A percentile compares a stretch with the other conserved stretches of the same genome.
Conservation (phyloP, 495 filamentous ascomycete species). For the Podospora bellae-mahoneyi region DNA sequence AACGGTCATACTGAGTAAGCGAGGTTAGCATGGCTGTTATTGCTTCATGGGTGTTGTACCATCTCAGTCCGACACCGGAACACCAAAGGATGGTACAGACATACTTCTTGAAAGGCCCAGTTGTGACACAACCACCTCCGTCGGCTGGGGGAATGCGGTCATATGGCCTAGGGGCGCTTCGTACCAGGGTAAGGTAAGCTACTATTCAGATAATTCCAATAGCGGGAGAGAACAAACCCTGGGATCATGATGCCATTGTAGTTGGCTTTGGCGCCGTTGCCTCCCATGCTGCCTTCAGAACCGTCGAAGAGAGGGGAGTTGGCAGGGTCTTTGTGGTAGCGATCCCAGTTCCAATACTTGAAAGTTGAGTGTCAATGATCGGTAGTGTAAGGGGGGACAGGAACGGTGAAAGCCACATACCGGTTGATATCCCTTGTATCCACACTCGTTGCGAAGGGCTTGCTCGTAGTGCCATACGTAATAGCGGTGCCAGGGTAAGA, state of each 20-base stretch:
- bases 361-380: not conserved
- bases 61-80: too few species aligned
- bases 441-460: constrained; percentile 63
- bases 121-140: constrained; percentile 63
- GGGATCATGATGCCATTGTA: constrained; percentile 24
- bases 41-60: too few species aligned
- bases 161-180: constrained; percentile 21
- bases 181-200: too few species aligned
- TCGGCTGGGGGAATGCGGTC: constrained; percentile 42
- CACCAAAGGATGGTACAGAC: not conserved
- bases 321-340: constrained; percentile 27
- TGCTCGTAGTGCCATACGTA: constrained; percentile 63
- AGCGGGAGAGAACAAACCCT: not conserved
- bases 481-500: constrained; percentile 69
- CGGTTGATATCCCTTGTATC: constrained; percentile 53
- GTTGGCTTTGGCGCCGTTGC: constrained; percentile 33
- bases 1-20: constrained; percentile 21
- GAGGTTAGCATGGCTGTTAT: too few species aligned
- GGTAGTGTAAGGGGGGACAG: too few species aligned
- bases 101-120: constrained; percentile 55
- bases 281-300: constrained; percentile 30
- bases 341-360: constrained; percentile 31
- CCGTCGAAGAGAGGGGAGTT: constrained; percentile 30
- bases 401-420: not conserved
- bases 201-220: too few species aligned